Evolutionary conservation across 1,284 basidiomycete species (phyloP).

Genomic region (Austroboletus novae-zelandiae): DNA sequence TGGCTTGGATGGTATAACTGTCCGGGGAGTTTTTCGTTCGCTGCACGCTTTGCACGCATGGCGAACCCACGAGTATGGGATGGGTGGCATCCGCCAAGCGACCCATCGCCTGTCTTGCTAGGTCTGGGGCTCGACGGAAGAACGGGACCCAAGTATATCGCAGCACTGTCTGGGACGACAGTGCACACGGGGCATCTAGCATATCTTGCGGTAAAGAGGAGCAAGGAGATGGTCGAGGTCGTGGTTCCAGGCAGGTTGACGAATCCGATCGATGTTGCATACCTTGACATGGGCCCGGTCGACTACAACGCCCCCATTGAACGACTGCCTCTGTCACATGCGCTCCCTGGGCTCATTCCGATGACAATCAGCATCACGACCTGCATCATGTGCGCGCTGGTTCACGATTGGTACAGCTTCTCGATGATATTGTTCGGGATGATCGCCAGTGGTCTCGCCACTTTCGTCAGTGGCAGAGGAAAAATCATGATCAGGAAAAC

Average conservation of each 20-base stretch:
- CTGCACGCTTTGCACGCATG: slow-evolving; percentile 27
- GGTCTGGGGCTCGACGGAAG: slow-evolving; percentile 25
- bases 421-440: slow-evolving; percentile 32
- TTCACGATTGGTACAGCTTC: slow-evolving; percentile 28
- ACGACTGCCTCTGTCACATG: slow-evolving; percentile 5
- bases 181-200: slow-evolving; percentile 27
- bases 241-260: slow-evolving; percentile 20
- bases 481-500: slow-evolving; percentile 17
- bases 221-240: slow-evolving; percentile 8
- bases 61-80: slow-evolving; percentile 25
- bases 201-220: slow-evolving; percentile 19
- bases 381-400: slow-evolving; percentile 20
- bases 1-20: slow-evolving; percentile 36
- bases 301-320: slow-evolving; percentile 14
- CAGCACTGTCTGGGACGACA: slow-evolving; percentile 27
- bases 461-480: slow-evolving; percentile 23
- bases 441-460: slow-evolving; percentile 26
- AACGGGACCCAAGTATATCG: slow-evolving; percentile 25
- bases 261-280: slow-evolving; percentile 19
- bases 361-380: slow-evolving; percentile 20
- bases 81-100: slow-evolving; percentile 17
- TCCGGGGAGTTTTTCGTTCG: slow-evolving; percentile 29
- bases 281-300: slow-evolving; percentile 19
- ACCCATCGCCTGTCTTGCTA: slow-evolving; percentile 16
- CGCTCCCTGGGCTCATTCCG: slow-evolving; percentile 15